These are phyloP conservation scores for Fraxinus angustifolia DNA, from an alignment of 305 asterid species.

Conservation along the genomic window DNA sequence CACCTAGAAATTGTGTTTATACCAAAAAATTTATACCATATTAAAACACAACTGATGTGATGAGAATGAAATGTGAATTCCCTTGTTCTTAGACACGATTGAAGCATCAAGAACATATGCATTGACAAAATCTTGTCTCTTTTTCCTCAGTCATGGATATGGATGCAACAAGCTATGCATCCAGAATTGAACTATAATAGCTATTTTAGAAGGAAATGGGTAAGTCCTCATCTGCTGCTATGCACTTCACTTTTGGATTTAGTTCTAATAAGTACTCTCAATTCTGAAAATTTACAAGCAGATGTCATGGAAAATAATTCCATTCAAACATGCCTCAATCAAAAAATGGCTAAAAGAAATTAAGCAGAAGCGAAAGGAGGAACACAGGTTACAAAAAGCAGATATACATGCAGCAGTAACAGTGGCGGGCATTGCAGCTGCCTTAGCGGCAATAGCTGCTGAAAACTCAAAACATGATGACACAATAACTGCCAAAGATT, in stretches of 20 bases:
- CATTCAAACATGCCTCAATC: conserved; percentile 53
- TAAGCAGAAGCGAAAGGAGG: conserved; percentile 68
- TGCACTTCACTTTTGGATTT: neutral
- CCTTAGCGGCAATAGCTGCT: conserved; percentile 81
- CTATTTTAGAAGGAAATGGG: conserved; percentile 83
- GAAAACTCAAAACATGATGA: conserved; percentile 43
- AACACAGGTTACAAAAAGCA: conserved; percentile 67
- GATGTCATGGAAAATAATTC: conserved; percentile 69
- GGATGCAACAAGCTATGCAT: conserved; percentile 99
- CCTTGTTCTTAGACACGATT: neutral
- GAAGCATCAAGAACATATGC: neutral
- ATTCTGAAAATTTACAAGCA: conserved; percentile 26
- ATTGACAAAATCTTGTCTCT: neutral
- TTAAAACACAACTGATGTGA: neutral
- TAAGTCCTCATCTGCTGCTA: conserved; percentile 24
- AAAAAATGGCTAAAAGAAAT: conserved; percentile 89
- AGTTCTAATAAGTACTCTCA: neutral
- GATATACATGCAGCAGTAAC: conserved; percentile 90
- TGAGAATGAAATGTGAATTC: neutral
- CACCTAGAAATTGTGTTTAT: neutral
- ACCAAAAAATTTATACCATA: neutral
- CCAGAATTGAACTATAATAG: conserved; percentile 80
- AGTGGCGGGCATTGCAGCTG: conserved; percentile 91
- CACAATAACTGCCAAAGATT: conserved; percentile 38
- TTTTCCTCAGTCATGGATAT: conserved; percentile 77